Percentiles rank a stretch among this genome's conserved stretches.
phyloP scores from a whole-genome alignment of 2,329 filamentous ascomycete genomes.

The Fusarium aywerte region DNA sequence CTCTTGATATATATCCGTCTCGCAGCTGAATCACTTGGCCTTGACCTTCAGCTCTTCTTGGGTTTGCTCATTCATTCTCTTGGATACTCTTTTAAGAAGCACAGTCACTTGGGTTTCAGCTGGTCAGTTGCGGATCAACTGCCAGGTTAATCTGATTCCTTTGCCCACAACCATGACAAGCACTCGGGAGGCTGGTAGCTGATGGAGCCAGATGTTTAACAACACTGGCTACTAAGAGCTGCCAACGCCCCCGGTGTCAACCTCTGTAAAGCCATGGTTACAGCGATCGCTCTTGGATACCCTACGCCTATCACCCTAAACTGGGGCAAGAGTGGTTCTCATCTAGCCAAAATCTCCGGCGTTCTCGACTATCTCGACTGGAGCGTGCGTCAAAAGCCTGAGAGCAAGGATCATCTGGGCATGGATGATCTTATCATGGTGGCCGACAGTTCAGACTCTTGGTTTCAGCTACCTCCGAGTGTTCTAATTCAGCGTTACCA shows the following conservation, averaged over 20 bases:
- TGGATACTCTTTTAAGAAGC: constrained; percentile 2
- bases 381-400: constrained; percentile 4
- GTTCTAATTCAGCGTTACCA: constrained; percentile 46
- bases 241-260: constrained; percentile 36
- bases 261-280: constrained; percentile 46
- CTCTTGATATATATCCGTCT: constrained; percentile 11
- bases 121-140: constrained; percentile 7
- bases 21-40: background rate
- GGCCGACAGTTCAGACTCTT: constrained; percentile 45
- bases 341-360: constrained; percentile 46
- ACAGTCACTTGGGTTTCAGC: background rate
- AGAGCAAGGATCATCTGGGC: constrained; percentile 20
- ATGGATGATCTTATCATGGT: constrained; percentile 46
- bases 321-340: constrained; percentile 42
- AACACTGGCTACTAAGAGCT: constrained; percentile 19
- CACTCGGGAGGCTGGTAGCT: background rate
- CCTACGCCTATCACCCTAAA: constrained; percentile 47
- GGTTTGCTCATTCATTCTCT: constrained; percentile 10
- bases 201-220: constrained; percentile 27
- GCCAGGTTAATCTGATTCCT: constrained; percentile 9
- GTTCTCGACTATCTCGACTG: constrained; percentile 44
- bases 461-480: constrained; percentile 48
- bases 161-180: constrained; percentile 3
- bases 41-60: too few species aligned
- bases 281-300: constrained; percentile 44